phyloP scores from a whole-genome alignment of 805 yeast species.

The Kregervanrija delftensis region DNA sequence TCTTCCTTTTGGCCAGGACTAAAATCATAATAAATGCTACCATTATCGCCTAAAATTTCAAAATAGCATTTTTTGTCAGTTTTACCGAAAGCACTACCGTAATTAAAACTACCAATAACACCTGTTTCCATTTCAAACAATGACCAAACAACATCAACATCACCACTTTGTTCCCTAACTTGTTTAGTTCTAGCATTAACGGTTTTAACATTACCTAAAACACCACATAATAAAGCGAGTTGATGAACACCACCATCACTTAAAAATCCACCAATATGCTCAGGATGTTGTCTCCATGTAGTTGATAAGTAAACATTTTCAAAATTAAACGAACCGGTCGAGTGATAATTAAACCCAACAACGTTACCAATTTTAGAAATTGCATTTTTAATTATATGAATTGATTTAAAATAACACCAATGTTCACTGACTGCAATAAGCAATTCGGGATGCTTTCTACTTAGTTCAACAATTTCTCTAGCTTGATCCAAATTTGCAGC shows the following conservation, averaged over 20 bases:
- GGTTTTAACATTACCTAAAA: conserved; percentile 65
- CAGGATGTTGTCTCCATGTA: conserved; percentile 83
- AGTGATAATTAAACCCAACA: conserved; percentile 61
- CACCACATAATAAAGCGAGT: conserved; percentile 75
- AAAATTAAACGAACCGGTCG: conserved; percentile 67
- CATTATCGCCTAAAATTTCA: conserved; percentile 71
- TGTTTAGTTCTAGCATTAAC: conserved; percentile 76
- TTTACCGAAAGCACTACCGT: conserved; percentile 83
- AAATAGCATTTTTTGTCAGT: conserved; percentile 62
- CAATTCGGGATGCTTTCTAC: conserved; percentile 47
- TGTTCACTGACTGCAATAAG: conserved; percentile 81
- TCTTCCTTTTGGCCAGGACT: conserved; percentile 40
- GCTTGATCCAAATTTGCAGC: conserved; percentile 84
- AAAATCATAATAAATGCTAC: conserved; percentile 65
- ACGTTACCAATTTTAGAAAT: conserved; percentile 68
- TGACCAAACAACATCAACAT: conserved; percentile 74
- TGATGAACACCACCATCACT: conserved; percentile 98
- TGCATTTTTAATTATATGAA: conserved; percentile 45
- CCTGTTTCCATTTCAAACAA: conserved; percentile 53
- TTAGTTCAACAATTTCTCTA: conserved; percentile 61
- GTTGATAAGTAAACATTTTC: conserved; percentile 60
- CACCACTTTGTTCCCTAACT: conserved; percentile 69
- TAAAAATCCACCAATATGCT: conserved; percentile 87
- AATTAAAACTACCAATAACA: conserved; percentile 76
- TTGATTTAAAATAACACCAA: conserved; percentile 69